phyloP scores from a whole-genome alignment of 352 stramenopile genomes.

The Globisporangium abappressorium region DNA sequence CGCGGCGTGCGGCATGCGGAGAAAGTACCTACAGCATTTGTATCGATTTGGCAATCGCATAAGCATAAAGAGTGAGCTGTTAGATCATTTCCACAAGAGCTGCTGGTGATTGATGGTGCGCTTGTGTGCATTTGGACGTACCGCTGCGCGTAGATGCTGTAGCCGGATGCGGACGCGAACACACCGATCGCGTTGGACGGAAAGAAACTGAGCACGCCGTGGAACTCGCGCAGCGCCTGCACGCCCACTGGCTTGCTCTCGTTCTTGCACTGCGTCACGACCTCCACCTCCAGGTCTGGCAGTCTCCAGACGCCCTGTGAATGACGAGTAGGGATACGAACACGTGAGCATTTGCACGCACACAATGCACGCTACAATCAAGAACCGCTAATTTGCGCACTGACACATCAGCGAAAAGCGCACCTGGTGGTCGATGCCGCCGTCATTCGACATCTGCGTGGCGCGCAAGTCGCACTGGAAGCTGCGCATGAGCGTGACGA shows the following conservation, averaged over 20 bases:
- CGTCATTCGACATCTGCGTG: conserved; percentile 67
- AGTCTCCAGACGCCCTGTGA: conserved; percentile 60
- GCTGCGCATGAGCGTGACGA: conserved; percentile 48
- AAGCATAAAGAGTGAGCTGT: neutral
- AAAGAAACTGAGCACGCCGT: conserved; percentile 59
- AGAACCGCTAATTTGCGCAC: no score
- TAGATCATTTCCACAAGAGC: neutral
- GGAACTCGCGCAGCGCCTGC: conserved; percentile 68
- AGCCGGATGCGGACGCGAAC: conserved; percentile 72
- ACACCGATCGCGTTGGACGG: conserved; percentile 45
- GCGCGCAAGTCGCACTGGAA: conserved; percentile 49
- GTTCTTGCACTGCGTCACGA: conserved; percentile 85
- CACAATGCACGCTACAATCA: neutral
- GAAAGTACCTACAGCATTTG: conserved; percentile 40
- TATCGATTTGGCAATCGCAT: neutral
- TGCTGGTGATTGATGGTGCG: neutral
- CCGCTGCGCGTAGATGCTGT: conserved; percentile 73
- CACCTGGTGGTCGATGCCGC: conserved; percentile 70
- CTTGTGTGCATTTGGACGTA: conserved; percentile 16
- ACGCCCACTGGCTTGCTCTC: conserved; percentile 67
- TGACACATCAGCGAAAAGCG: neutral
- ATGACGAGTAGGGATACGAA: no score
- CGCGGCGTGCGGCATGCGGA: conserved; percentile 54
- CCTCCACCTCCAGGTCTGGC: conserved; percentile 53
- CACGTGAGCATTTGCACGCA: neutral